These are phyloP conservation scores for Erysimum cheiranthoides DNA, from an alignment of 345 rosid species.

Conservation along the genomic window DNA sequence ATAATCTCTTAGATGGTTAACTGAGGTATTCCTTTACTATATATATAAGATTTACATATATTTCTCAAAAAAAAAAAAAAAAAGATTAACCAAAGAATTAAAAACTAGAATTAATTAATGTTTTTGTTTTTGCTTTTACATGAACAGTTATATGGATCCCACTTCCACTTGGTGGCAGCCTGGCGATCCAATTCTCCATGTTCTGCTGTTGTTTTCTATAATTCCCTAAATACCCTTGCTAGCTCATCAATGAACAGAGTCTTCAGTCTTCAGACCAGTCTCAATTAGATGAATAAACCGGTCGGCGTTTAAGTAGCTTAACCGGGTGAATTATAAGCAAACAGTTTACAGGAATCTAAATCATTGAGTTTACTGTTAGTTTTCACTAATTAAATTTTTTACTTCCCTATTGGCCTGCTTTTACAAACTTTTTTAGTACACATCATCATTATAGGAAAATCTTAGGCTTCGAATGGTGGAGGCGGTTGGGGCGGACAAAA, in stretches of 20 bases:
- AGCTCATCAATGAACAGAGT: background rate
- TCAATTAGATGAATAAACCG: conserved; percentile 24
- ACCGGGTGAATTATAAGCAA: background rate
- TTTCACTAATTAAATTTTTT: background rate
- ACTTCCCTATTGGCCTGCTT: background rate
- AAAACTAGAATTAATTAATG: conserved; percentile 20
- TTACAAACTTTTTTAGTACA: background rate
- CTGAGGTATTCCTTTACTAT: background rate
- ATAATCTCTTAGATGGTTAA: too few relatives aligned
- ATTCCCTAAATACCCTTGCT: conserved; percentile 22
- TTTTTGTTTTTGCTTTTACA: conserved; percentile 26
- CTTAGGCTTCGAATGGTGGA: too few relatives aligned
- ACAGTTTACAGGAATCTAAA: conserved; percentile 15
- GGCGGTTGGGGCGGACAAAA: too few relatives aligned
- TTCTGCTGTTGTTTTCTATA: conserved; percentile 32
- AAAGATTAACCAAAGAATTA: background rate
- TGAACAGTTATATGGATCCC: conserved; percentile 24
- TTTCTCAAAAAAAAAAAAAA: too few relatives aligned
- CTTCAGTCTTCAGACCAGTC: background rate
- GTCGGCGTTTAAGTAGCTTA: conserved; percentile 12
- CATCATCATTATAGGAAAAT: background rate
- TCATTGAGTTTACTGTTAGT: conserved; percentile 23
- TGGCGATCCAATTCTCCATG: conserved; percentile 53
- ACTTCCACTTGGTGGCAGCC: conserved; percentile 59
- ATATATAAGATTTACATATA: background rate